These are phyloP conservation scores for Xylariales sp. DNA, from an alignment of 2,329 filamentous ascomycete species.

Conservation along the genomic window DNA sequence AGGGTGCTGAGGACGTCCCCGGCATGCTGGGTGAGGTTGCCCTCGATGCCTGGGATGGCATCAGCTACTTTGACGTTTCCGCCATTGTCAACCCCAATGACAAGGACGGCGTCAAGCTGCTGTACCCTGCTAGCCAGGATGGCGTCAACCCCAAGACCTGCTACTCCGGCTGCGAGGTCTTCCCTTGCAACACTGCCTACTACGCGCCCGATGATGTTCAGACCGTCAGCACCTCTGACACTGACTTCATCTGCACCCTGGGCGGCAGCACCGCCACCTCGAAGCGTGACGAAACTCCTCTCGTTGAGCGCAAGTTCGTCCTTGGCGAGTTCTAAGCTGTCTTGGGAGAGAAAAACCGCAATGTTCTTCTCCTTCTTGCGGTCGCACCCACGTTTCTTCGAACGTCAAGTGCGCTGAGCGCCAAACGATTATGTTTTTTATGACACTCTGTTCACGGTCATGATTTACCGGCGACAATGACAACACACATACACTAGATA, in stretches of 20 bases:
- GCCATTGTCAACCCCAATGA: slow-evolving; percentile 51
- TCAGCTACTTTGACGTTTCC: slow-evolving; percentile 55
- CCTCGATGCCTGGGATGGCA: slow-evolving; percentile 42
- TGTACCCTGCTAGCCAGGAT: slow-evolving; percentile 38
- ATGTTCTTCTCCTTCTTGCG: no score
- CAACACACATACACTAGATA: no score
- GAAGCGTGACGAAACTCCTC: slow-evolving; percentile 16
- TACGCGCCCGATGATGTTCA: slow-evolving; percentile 49
- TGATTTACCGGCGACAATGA: no score
- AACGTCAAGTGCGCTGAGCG: no score
- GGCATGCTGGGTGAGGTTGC: slow-evolving; percentile 52
- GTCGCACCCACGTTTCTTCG: no score
- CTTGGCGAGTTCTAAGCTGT: slow-evolving; percentile 25
- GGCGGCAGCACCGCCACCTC: slow-evolving; percentile 26
- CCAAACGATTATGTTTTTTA: no score
- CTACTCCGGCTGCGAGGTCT: slow-evolving; percentile 46
- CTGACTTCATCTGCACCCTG: slow-evolving; percentile 47
- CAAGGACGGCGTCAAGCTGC: slow-evolving; percentile 47
- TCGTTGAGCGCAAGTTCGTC: slow-evolving; percentile 27
- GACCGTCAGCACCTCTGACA: slow-evolving; percentile 46
- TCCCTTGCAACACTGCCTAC: slow-evolving; percentile 52
- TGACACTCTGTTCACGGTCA: no score
- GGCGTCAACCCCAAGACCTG: slow-evolving; percentile 18
- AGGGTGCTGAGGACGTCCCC: slow-evolving; percentile 34
- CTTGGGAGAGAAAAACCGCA: no score